Evolutionary conservation across 176 grass and related monocot species (phyloP).

Genomic region (Ananas comosus): DNA sequence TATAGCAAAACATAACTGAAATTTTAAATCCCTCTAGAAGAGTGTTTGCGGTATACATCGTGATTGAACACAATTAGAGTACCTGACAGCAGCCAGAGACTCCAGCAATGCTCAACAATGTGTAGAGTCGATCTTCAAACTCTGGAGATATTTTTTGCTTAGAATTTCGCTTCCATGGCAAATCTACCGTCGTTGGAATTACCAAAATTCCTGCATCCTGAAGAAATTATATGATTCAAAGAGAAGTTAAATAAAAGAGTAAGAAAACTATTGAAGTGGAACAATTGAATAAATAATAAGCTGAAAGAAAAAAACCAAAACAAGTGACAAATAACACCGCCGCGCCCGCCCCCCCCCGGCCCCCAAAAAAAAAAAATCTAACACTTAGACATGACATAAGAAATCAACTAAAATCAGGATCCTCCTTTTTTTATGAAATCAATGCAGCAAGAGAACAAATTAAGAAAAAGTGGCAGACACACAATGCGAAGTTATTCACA

Average conservation of each 20-base stretch:
- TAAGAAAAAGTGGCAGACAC: background rate
- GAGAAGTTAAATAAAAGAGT: conserved; percentile 7
- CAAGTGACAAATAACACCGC: too few species aligned
- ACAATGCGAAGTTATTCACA: too few species aligned
- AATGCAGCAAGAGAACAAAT: background rate
- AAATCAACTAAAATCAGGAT: background rate
- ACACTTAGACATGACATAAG: background rate
- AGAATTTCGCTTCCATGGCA: conserved; percentile 60
- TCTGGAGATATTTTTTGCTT: conserved; percentile 61
- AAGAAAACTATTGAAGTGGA: background rate
- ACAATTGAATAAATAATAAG: background rate
- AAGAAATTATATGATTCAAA: conserved; percentile 9
- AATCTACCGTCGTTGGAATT: conserved; percentile 71
- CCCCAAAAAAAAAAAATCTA: too few species aligned
- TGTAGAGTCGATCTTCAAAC: conserved; percentile 64
- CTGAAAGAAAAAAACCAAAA: too few species aligned
- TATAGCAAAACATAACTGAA: too few species aligned
- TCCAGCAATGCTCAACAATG: conserved; percentile 68
- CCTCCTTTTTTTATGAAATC: too few species aligned
- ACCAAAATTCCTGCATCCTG: conserved; percentile 90
- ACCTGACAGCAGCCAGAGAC: conserved; percentile 96
- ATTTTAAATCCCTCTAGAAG: background rate
- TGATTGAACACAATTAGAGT: conserved; percentile 5
- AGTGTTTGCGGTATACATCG: background rate
- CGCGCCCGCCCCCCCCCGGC: too few species aligned